These are phyloP conservation scores for Leptomonas seymouri DNA, from an alignment of 208 protist genomes.

Conservation along the genomic window DNA sequence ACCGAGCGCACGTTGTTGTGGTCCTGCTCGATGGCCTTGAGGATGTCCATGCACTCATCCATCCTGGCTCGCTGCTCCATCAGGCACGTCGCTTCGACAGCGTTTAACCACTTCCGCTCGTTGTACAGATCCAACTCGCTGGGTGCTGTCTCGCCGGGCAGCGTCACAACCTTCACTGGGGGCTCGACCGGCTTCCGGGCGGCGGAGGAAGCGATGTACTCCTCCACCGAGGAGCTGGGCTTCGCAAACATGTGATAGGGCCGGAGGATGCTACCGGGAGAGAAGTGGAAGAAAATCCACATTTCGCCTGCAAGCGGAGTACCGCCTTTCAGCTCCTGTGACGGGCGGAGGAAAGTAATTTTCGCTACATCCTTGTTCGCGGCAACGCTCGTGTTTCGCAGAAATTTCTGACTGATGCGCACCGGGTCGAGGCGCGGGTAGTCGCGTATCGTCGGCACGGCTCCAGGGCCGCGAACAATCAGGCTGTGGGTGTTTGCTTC, in stretches of 20 bases:
- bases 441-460: conserved; percentile 38
- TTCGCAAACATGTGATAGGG: conserved; percentile 87
- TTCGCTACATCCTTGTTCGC: conserved; percentile 75
- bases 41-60: conserved; percentile 64
- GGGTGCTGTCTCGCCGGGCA: conserved; percentile 69
- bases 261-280: conserved; percentile 67
- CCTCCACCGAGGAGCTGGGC: conserved; percentile 65
- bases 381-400: conserved; percentile 47
- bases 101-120: conserved; percentile 82
- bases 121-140: conserved; percentile 81
- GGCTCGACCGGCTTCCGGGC: conserved; percentile 42
- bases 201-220: conserved; percentile 66
- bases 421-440: conserved; percentile 71
- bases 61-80: conserved; percentile 57
- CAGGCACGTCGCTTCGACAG: conserved; percentile 61
- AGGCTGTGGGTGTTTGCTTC: conserved; percentile 41
- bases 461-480: conserved; percentile 29
- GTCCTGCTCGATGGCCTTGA: conserved; percentile 51
- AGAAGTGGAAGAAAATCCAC: conserved; percentile 89
- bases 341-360: conserved; percentile 61
- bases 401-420: conserved; percentile 88
- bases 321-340: conserved; percentile 17
- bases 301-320: conserved; percentile 57
- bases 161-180: conserved; percentile 56
- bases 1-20: conserved; percentile 43